These are phyloP conservation scores for Trichoderma asperellum DNA, from an alignment of 2,329 filamentous ascomycete species.

Conservation along the genomic window DNA sequence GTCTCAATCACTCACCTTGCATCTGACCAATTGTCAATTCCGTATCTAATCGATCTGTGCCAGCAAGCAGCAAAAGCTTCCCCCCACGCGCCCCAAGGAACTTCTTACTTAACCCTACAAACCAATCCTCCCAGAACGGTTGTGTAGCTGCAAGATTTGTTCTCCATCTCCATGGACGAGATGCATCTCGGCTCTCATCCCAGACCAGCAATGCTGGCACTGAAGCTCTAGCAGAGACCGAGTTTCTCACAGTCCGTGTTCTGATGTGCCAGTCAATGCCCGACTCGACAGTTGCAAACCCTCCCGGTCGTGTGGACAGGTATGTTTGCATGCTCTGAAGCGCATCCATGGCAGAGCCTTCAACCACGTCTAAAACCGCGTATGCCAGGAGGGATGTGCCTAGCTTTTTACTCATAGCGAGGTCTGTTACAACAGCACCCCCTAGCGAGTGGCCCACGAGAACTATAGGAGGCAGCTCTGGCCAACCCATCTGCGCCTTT, in stretches of 20 bases:
- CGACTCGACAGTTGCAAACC: slow-evolving; percentile 75
- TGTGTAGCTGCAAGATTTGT: slow-evolving; percentile 84
- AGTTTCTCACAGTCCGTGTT: slow-evolving; percentile 83
- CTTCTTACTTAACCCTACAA: slow-evolving; percentile 82
- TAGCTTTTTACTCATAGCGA: slow-evolving; percentile 70
- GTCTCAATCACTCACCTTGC: slow-evolving; percentile 66
- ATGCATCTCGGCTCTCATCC: slow-evolving; percentile 44
- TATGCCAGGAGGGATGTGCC: slow-evolving; percentile 77
- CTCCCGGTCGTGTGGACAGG: slow-evolving; percentile 75
- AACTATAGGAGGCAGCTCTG: slow-evolving; percentile 71
- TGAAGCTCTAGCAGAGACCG: slow-evolving; percentile 79
- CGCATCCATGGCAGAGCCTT: slow-evolving; percentile 93
- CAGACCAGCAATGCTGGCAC: slow-evolving; percentile 77
- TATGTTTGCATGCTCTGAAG: slow-evolving; percentile 94
- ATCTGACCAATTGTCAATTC: slow-evolving; percentile 95
- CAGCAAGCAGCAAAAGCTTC: slow-evolving; percentile 82
- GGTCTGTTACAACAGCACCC: slow-evolving; percentile 85
- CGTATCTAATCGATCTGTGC: slow-evolving; percentile 87
- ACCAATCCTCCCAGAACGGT: slow-evolving; percentile 95
- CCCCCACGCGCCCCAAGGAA: slow-evolving; percentile 82
- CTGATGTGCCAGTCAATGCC: slow-evolving; percentile 95
- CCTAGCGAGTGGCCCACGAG: slow-evolving; percentile 92
- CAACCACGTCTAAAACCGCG: slow-evolving; percentile 91
- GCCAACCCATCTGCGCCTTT: slow-evolving; percentile 71
- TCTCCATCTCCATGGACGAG: slow-evolving; percentile 75